phyloP scores from a whole-genome alignment of 2,329 filamentous ascomycete genomes.

The Boeremia lycopersici region DNA sequence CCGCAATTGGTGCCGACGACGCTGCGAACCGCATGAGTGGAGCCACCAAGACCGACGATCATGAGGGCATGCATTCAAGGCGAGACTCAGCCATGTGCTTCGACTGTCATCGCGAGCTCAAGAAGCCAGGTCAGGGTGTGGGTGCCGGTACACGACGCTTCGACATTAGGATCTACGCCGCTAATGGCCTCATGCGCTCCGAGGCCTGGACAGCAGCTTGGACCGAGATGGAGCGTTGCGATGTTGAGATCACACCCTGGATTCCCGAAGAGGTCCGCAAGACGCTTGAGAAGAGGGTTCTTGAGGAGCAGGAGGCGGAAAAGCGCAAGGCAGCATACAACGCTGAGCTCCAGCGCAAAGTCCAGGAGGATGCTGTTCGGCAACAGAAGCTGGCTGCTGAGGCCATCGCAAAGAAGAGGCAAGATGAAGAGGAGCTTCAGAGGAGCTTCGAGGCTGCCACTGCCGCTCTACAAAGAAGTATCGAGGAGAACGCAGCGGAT shows the following conservation, averaged over 20 bases:
- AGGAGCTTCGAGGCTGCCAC: slow-evolving; percentile 36
- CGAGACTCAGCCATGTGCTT: slow-evolving; percentile 53
- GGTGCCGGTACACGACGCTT: slow-evolving; percentile 62
- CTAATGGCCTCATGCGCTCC: slow-evolving; percentile 90
- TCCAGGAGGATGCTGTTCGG: slow-evolving; percentile 40
- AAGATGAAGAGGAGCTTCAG: slow-evolving; percentile 34
- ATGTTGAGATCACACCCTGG: slow-evolving; percentile 85
- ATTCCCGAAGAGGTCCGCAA: slow-evolving; percentile 65
- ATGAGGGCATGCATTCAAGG: slow-evolving; percentile 27
- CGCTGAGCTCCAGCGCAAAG: slow-evolving; percentile 39
- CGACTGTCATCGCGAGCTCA: slow-evolving; percentile 54
- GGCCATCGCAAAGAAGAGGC: slow-evolving; percentile 29
- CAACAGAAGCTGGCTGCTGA: slow-evolving; percentile 38
- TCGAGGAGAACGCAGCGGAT: slow-evolving; percentile 37
- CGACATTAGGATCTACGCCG: slow-evolving; percentile 87
- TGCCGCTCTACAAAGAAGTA: slow-evolving; percentile 31
- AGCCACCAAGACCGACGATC: slow-evolving; percentile 41
- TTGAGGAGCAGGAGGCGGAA: slow-evolving; percentile 49
- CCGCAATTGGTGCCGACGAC: slow-evolving; percentile 45
- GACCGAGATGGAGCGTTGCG: slow-evolving; percentile 98
- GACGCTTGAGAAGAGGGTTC: slow-evolving; percentile 61
- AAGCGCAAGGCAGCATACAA: slow-evolving; percentile 37
- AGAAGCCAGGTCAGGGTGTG: slow-evolving; percentile 42
- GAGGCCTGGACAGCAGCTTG: slow-evolving; percentile 93
- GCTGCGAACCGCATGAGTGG: slow-evolving; percentile 45